A percentile compares a stretch with the other conserved stretches of the same genome.
Evolutionary conservation across 2,329 filamentous ascomycete genomes (phyloP).

Genomic region (Penicillium thymicola): DNA sequence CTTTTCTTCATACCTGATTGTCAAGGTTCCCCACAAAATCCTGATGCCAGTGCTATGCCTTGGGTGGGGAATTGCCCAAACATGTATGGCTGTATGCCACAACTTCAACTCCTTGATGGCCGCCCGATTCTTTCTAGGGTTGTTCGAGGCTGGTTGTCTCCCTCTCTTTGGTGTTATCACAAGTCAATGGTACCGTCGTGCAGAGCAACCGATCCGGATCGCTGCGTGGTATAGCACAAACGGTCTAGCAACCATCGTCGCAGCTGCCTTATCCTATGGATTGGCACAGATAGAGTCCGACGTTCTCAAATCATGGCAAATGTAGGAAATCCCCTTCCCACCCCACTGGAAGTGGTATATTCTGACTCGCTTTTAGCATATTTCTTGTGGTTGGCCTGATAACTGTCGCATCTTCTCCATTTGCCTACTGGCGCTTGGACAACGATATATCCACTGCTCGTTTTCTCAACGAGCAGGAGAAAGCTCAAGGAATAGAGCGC

Average conservation of each 20-base stretch:
- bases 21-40: slow-evolving; percentile 58
- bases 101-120: slow-evolving; percentile 48
- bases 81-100: slow-evolving; percentile 48
- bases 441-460: slow-evolving; percentile 53
- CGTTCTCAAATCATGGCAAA: slow-evolving; percentile 50
- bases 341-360: neutral
- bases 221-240: slow-evolving; percentile 67
- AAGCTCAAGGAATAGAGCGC: slow-evolving; percentile 47
- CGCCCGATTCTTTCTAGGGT: slow-evolving; percentile 52
- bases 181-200: slow-evolving; percentile 47
- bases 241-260: slow-evolving; percentile 56
- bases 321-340: slow-evolving; percentile 30
- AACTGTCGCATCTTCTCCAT: slow-evolving; percentile 56
- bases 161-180: slow-evolving; percentile 47
- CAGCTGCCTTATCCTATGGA: slow-evolving; percentile 55
- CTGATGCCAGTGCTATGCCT: slow-evolving; percentile 53
- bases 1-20: slow-evolving; percentile 58
- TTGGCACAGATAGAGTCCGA: slow-evolving; percentile 52
- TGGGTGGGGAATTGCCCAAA: slow-evolving; percentile 50
- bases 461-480: slow-evolving; percentile 49
- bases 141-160: slow-evolving; percentile 53
- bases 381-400: slow-evolving; percentile 62
- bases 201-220: slow-evolving; percentile 61
- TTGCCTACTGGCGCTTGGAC: slow-evolving; percentile 60
- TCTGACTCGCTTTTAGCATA: slow-evolving; percentile 37